phyloP scores from a whole-genome alignment of 1,139 yeast species.

The Suhomyces yuchorum region DNA sequence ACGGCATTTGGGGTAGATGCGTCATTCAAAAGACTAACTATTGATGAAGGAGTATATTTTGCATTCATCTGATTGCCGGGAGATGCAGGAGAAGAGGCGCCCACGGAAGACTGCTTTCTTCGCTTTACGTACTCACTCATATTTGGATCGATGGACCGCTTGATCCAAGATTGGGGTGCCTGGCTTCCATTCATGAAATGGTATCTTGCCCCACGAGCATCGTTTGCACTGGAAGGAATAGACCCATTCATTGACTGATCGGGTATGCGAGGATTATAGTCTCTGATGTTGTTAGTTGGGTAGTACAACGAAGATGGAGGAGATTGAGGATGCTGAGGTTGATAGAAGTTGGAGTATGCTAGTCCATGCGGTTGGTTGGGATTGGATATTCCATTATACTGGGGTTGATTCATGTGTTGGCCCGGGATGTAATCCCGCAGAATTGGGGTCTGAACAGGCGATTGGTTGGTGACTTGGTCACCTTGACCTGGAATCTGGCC shows the following conservation, averaged over 20 bases:
- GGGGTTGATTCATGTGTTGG: not conserved
- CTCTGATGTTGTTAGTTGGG: not conserved
- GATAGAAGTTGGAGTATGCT: not conserved
- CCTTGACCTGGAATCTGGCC: not conserved
- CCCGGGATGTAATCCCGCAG: not conserved
- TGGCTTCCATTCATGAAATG: not conserved
- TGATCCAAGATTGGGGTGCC: conserved; percentile 1
- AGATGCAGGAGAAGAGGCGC: conserved; percentile 1
- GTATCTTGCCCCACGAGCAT: not conserved
- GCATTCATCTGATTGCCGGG: not conserved
- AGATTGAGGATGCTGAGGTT: not conserved
- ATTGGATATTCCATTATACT: not conserved
- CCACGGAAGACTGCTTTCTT: conserved; percentile 3
- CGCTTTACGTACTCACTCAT: not conserved
- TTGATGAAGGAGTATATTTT: conserved; percentile 20
- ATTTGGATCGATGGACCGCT: not conserved
- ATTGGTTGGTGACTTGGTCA: not conserved
- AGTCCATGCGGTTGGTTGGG: not conserved
- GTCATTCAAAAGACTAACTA: conserved; percentile 23
- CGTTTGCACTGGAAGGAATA: not conserved
- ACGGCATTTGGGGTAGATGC: conserved; percentile 12
- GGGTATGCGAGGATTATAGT: not conserved
- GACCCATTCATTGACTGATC: not conserved
- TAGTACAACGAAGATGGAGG: not conserved
- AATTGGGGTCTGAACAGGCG: not conserved